Conservation (phyloP, 2,329 filamentous ascomycete genomes). For the Pyrenochaeta sp. region DNA sequence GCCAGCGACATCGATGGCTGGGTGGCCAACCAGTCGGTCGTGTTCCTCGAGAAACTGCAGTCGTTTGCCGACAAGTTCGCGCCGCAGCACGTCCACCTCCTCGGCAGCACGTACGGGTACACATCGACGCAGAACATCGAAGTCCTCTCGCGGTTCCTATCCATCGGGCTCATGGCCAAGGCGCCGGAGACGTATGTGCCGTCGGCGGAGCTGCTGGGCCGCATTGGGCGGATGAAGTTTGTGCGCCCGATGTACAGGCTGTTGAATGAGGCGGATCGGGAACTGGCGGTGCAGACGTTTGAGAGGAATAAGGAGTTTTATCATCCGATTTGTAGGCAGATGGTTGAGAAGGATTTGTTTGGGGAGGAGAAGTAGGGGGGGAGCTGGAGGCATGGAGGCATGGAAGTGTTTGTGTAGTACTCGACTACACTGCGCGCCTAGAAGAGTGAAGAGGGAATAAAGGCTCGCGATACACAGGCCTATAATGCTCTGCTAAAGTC, state of each 20-base stretch:
- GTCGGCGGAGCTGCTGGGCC: constrained; percentile 76
- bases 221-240: constrained; percentile 96
- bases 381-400: too few species aligned
- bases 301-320: constrained; percentile 90
- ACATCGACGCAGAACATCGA: constrained; percentile 83
- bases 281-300: constrained; percentile 82
- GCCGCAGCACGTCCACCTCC: constrained; percentile 69
- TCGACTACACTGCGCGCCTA: too few species aligned
- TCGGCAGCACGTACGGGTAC: constrained; percentile 77
- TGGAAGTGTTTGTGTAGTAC: too few species aligned
- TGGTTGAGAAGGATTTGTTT: constrained; percentile 85
- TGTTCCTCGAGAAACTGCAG: constrained; percentile 85
- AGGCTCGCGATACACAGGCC: too few species aligned
- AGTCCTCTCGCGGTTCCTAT: constrained; percentile 80
- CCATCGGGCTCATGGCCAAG: constrained; percentile 77
- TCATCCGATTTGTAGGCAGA: constrained; percentile 81
- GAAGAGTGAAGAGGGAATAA: too few species aligned
- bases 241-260: constrained; percentile 83
- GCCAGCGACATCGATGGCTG: constrained; percentile 74
- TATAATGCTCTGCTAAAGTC: too few species aligned
- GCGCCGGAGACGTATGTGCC: constrained; percentile 73
- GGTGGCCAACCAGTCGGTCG: constrained; percentile 86
- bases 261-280: constrained; percentile 75
- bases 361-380: constrained; percentile 47
- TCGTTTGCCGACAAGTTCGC: constrained; percentile 70